These are phyloP conservation scores for Salix dunnii DNA, from an alignment of 345 rosid species.

Conservation along the genomic window DNA sequence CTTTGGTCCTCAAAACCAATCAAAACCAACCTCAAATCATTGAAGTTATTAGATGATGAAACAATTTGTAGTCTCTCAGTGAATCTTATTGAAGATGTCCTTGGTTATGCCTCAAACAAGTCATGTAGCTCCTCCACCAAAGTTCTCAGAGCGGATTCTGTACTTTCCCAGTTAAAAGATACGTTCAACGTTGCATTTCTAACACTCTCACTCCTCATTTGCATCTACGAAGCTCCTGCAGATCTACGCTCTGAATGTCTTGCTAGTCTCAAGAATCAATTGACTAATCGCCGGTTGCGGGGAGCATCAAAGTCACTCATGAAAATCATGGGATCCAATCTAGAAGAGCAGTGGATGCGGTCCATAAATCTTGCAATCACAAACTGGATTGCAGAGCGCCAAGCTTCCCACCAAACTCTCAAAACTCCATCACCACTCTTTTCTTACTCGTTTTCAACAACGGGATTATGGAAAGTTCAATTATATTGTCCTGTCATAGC, in stretches of 20 bases:
- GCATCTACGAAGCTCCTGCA: constrained; percentile 76
- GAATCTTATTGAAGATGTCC: constrained; percentile 57
- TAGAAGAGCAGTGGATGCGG: constrained; percentile 89
- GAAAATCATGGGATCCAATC: constrained; percentile 63
- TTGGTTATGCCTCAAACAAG: constrained; percentile 46
- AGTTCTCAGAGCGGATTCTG: constrained; percentile 39
- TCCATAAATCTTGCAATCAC: constrained; percentile 78
- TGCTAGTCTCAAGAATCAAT: constrained; percentile 45
- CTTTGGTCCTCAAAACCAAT: constrained; percentile 69
- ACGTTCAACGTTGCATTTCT: constrained; percentile 62
- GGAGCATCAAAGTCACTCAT: constrained; percentile 59
- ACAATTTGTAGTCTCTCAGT: constrained; percentile 38
- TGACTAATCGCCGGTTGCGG: constrained; percentile 39
- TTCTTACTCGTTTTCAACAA: constrained; percentile 59
- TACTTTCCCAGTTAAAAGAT: constrained; percentile 37
- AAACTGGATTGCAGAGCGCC: constrained; percentile 65
- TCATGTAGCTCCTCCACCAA: constrained; percentile 26
- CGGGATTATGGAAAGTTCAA: constrained; percentile 80
- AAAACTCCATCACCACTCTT: constrained; percentile 71
- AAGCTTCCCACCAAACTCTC: constrained; percentile 19
- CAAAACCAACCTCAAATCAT: constrained; percentile 35
- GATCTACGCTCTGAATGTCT: constrained; percentile 58
- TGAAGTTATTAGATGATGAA: constrained; percentile 35
- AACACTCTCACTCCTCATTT: constrained; percentile 57
- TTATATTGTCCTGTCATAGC: constrained; percentile 80